Evolutionary conservation across 2,329 filamentous ascomycete species (phyloP), one percentile per base, ranked within the genome.

Genomic region (Scortechinia acanthostroma): DNA sequence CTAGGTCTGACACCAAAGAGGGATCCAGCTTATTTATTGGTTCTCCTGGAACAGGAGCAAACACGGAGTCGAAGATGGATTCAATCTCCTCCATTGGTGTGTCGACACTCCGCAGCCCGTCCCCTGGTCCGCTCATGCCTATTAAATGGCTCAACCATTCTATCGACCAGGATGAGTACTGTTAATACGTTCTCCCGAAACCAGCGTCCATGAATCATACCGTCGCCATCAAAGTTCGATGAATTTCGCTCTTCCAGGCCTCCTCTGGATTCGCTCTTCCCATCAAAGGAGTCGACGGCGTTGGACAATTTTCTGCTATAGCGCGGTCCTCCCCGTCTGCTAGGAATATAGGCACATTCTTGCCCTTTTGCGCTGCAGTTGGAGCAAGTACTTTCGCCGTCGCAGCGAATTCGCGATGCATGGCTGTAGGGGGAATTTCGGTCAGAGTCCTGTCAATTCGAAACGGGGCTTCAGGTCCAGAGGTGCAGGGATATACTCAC

Each of bases 81-180:
- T 71, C 69, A 49, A 69, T 71, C 48, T 74, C 68, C 43, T 64
- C 63, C 23, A 66, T 62, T 21, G 64, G 59, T 49, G 70, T 69
- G 19, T 65, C 66, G 4, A 74, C 56, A 45, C 68, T 61, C 46
- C 64, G 69, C 42, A 75, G 59, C 4, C 69, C 71, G 4, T 69
- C 71, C 2, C 71, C 70, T 2, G 71, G 69, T 6, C 67, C 66
- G 50, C 70, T 68, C 46, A 66, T 69, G 21, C 61, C 61, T 45
- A 30, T 30, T n/a, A 30, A n/a, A 10, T 30, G 25, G 25, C n/a
- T 65, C 58, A 30, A 69, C 46, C 3, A 59, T 53, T 21, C 64
- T n/a, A n/a, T n/a, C n/a, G n/a, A n/a, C n/a, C n/a, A n/a, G n/a
- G n/a, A n/a, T n/a, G n/a, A n/a, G n/a, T n/a, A n/a, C n/a, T n/a